phyloP scores from a whole-genome alignment of 176 grass and related monocot species.

The Eleusine indica region DNA sequence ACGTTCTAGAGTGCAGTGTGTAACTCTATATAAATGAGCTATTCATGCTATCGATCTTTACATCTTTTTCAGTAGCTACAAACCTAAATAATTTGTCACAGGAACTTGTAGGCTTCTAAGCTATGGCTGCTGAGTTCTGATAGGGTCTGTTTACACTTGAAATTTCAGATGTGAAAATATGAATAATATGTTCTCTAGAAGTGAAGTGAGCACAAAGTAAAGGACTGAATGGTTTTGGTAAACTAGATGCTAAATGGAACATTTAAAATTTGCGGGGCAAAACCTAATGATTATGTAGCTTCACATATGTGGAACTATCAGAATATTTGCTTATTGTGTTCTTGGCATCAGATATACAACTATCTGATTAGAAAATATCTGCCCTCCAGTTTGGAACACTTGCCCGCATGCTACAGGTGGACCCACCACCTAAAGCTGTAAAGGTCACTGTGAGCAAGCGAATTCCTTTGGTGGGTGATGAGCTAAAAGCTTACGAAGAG shows the following conservation, averaged over 20 bases:
- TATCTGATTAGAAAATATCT: constrained; percentile 28
- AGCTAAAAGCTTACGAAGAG: constrained; percentile 90
- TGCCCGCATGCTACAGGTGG: constrained; percentile 98
- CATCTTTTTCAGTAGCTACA: constrained; percentile 24
- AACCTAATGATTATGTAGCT: constrained; percentile 20
- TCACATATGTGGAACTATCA: not conserved
- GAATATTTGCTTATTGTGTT: not conserved
- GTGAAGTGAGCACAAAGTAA: not conserved
- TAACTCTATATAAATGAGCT: constrained; percentile 6
- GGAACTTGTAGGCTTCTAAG: constrained; percentile 7
- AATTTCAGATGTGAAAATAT: constrained; percentile 1
- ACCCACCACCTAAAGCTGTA: constrained; percentile 95
- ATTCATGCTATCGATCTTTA: constrained; percentile 22
- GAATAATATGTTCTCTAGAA: not conserved
- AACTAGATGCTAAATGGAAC: constrained; percentile 29
- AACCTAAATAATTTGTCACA: constrained; percentile 3
- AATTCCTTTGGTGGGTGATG: constrained; percentile 87
- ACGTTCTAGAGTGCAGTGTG: constrained; percentile 27
- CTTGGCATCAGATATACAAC: constrained; percentile 22
- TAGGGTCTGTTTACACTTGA: not conserved
- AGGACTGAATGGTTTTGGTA: not conserved
- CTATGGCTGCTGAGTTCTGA: not conserved
- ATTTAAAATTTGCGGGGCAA: constrained; percentile 1
- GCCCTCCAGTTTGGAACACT: constrained; percentile 87
- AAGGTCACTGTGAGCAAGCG: constrained; percentile 92